Percentiles rank a stretch among this genome's conserved stretches.
phyloP scores from a whole-genome alignment of 768 basidiomycete genomes.

The Udeniomyces megalosporus region DNA sequence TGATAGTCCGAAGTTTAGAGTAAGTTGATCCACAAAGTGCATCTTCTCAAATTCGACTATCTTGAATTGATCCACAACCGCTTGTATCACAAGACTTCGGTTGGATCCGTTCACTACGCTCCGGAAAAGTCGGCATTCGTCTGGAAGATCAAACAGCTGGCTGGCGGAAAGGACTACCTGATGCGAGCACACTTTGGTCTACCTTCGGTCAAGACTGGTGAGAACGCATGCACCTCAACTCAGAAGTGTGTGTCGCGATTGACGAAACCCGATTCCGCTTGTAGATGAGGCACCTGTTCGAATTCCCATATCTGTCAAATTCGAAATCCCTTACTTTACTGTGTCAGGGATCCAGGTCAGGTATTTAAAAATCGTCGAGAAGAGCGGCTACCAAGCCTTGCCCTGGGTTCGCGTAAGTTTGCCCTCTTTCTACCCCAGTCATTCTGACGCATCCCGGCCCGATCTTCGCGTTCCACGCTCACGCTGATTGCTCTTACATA shows the following conservation, averaged over 20 bases:
- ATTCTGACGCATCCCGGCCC: neutral
- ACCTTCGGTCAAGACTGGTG: slow-evolving; percentile 79
- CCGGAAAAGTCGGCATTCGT: slow-evolving; percentile 97
- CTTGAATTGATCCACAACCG: too few species aligned
- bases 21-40: slow-evolving; percentile 38
- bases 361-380: slow-evolving; percentile 96
- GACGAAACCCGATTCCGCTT: too few species aligned
- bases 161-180: slow-evolving; percentile 86
- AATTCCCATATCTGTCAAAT: slow-evolving; percentile 90
- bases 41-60: neutral
- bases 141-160: slow-evolving; percentile 98
- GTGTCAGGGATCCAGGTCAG: slow-evolving; percentile 90
- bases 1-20: slow-evolving; percentile 91
- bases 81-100: slow-evolving; percentile 51
- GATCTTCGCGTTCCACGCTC: neutral
- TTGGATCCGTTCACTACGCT: slow-evolving; percentile 88
- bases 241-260: too few species aligned
- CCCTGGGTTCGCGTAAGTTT: slow-evolving; percentile 1
- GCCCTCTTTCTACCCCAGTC: neutral
- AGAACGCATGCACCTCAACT: too few species aligned
- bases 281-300: slow-evolving; percentile 26
- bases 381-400: slow-evolving; percentile 70
- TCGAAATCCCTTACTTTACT: slow-evolving; percentile 97
- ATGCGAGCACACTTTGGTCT: slow-evolving; percentile 98
- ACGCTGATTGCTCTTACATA: neutral